phyloP scores from a whole-genome alignment of 1,284 basidiomycete species.

The Agaricales sp. region DNA sequence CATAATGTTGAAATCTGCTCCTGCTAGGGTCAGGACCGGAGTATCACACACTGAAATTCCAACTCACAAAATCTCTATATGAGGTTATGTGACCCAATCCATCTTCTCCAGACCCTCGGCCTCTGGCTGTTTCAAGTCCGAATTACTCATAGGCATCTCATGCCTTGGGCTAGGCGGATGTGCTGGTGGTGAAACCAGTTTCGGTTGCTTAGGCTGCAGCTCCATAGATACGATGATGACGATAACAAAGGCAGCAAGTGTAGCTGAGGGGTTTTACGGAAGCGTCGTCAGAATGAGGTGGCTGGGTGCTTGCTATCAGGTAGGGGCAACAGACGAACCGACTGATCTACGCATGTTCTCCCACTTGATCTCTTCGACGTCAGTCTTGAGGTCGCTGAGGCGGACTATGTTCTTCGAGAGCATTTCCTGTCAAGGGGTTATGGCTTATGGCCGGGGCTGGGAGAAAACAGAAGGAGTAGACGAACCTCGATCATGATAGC shows the following conservation, averaged over 20 bases:
- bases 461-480: background rate
- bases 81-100: slow-evolving; percentile 25
- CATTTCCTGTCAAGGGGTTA: background rate
- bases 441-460: too few species aligned
- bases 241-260: slow-evolving; percentile 53
- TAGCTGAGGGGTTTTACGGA: slow-evolving; percentile 29
- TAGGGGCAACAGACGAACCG: slow-evolving; percentile 35
- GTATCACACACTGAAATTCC: too few species aligned
- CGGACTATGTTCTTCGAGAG: slow-evolving; percentile 40
- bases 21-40: too few species aligned
- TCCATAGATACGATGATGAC: slow-evolving; percentile 64
- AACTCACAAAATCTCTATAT: background rate
- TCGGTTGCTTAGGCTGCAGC: slow-evolving; percentile 34
- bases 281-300: slow-evolving; percentile 3
- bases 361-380: slow-evolving; percentile 87
- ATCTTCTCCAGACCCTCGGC: slow-evolving; percentile 20
- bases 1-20: too few species aligned
- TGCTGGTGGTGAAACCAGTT: slow-evolving; percentile 19
- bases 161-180: slow-evolving; percentile 5
- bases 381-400: slow-evolving; percentile 78
- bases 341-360: slow-evolving; percentile 84
- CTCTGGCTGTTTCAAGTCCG: slow-evolving; percentile 13
- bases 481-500: slow-evolving; percentile 85
- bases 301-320: slow-evolving; percentile 1
- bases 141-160: slow-evolving; percentile 2